These are phyloP conservation scores for Truncatella angustata DNA, from an alignment of 2,329 filamentous ascomycete species.

Conservation along the genomic window DNA sequence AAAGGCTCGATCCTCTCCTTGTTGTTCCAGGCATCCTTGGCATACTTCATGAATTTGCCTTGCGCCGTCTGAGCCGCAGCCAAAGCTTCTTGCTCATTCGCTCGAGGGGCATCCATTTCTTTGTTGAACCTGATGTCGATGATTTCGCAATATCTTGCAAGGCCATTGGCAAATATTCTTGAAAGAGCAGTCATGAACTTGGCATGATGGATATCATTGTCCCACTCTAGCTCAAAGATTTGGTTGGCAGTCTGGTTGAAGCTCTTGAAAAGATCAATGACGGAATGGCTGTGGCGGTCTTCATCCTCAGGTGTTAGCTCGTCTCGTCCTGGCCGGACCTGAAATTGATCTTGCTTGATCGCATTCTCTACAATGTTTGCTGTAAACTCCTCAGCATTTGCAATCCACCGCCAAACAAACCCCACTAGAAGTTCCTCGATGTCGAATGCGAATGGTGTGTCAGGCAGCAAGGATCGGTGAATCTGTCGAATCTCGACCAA, in stretches of 20 bases:
- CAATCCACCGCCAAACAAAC: slow-evolving; percentile 96
- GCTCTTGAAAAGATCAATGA: slow-evolving; percentile 89
- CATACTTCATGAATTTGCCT: slow-evolving; percentile 89
- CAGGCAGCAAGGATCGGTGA: slow-evolving; percentile 72
- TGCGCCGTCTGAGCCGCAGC: slow-evolving; percentile 76
- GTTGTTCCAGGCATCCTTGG: slow-evolving; percentile 87
- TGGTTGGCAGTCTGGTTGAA: slow-evolving; percentile 92
- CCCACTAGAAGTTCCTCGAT: slow-evolving; percentile 82
- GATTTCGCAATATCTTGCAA: slow-evolving; percentile 88
- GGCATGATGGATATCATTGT: slow-evolving; percentile 88
- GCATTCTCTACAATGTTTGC: slow-evolving; percentile 84
- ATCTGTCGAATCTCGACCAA: slow-evolving; percentile 81
- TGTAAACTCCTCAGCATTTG: slow-evolving; percentile 74
- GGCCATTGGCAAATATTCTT: slow-evolving; percentile 77
- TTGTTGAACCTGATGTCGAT: slow-evolving; percentile 80
- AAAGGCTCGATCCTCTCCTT: slow-evolving; percentile 96
- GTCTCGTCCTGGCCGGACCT: slow-evolving; percentile 64
- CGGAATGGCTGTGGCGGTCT: slow-evolving; percentile 86
- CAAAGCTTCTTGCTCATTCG: slow-evolving; percentile 71
- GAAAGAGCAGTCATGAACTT: slow-evolving; percentile 95
- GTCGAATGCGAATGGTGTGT: slow-evolving; percentile 77
- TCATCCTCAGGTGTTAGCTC: slow-evolving; percentile 69
- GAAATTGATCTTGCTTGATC: slow-evolving; percentile 85
- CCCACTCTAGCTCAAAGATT: slow-evolving; percentile 83
- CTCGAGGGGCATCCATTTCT: slow-evolving; percentile 91